Conservation (phyloP, 2,329 filamentous ascomycete species). For the Fusarium incarnatum region DNA sequence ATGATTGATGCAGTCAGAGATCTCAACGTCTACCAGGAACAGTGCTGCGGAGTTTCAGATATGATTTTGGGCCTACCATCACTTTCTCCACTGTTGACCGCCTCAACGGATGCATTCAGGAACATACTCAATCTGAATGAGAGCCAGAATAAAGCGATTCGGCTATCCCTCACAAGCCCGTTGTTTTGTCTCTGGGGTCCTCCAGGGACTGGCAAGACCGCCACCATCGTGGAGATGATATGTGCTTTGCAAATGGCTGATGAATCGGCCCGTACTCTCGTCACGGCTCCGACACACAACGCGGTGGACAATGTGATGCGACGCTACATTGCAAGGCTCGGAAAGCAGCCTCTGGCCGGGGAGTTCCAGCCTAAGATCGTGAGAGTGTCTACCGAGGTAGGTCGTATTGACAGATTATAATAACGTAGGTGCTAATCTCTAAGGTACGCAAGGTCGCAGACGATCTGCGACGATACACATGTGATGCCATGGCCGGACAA, state of each 20-base stretch:
- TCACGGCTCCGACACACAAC: constrained; percentile 59
- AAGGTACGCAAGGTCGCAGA: constrained; percentile 52
- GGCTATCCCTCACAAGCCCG: constrained; percentile 43
- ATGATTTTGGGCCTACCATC: not conserved
- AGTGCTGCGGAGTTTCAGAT: constrained; percentile 50
- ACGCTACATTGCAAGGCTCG: constrained; percentile 44
- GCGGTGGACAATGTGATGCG: constrained; percentile 59
- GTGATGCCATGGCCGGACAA: constrained; percentile 49
- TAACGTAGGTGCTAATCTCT: not conserved
- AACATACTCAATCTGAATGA: constrained; percentile 17
- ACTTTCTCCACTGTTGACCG: fast-evolving
- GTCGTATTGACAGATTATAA: not conserved
- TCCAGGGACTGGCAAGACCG: constrained; percentile 59
- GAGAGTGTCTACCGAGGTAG: constrained; percentile 36
- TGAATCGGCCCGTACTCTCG: constrained; percentile 47
- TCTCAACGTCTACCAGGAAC: constrained; percentile 47
- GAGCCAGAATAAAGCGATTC: constrained; percentile 33
- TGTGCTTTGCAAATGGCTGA: constrained; percentile 46
- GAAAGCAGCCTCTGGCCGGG: not conserved
- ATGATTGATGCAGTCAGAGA: constrained; percentile 53
- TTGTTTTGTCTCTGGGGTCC: constrained; percentile 58
- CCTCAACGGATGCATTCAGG: fast-evolving
- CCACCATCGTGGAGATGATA: constrained; percentile 56
- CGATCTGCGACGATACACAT: constrained; percentile 52
- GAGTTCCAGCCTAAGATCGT: not conserved